These are phyloP conservation scores for Sclerotinia sclerotiorum DNA, from an alignment of 2,329 filamentous ascomycete species.

Conservation along the genomic window DNA sequence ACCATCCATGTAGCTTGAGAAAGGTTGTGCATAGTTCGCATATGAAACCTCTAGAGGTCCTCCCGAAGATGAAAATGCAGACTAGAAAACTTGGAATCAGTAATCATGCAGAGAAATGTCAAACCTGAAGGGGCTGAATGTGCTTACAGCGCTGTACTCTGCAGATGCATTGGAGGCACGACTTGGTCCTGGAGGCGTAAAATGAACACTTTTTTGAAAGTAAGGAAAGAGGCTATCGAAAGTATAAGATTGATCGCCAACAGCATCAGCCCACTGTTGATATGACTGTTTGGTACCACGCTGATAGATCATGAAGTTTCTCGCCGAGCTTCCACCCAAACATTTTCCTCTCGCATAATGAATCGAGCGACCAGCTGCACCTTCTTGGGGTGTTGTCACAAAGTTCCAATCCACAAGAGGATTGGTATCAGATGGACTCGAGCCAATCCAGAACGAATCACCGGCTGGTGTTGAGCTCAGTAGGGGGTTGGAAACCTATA, in stretches of 20 bases:
- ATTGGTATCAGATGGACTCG: background rate
- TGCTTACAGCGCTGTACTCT: background rate
- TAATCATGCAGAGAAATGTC: too few species aligned
- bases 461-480: constrained; percentile 11
- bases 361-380: constrained; percentile 10
- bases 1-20: constrained; percentile 40
- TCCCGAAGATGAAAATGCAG: constrained; percentile 11
- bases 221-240: constrained; percentile 49
- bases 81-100: background rate
- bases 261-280: constrained; percentile 46
- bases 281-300: constrained; percentile 25
- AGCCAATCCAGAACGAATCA: constrained; percentile 14
- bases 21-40: constrained; percentile 44
- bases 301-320: constrained; percentile 41
- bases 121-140: background rate
- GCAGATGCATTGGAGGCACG: background rate
- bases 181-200: constrained; percentile 26
- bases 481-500: background rate
- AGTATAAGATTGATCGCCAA: constrained; percentile 47
- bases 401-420: constrained; percentile 13
- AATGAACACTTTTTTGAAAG: constrained; percentile 40
- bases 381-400: constrained; percentile 5
- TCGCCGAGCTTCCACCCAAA: constrained; percentile 42
- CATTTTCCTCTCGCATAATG: constrained; percentile 40
- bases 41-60: constrained; percentile 46